phyloP scores from a whole-genome alignment of 2,329 filamentous ascomycete genomes.

The Beauveria asiatica region DNA sequence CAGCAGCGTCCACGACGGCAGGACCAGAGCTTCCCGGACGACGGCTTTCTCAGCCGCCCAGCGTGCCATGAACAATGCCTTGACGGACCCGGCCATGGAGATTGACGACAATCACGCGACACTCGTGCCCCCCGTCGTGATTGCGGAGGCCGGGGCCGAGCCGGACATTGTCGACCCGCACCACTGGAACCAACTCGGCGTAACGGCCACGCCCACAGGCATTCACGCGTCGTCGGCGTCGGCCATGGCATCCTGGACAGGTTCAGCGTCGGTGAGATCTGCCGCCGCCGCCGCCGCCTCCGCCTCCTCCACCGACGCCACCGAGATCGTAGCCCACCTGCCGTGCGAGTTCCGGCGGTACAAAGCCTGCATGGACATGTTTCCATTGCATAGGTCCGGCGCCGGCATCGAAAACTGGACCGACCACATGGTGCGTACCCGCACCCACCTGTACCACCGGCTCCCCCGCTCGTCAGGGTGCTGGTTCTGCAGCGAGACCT shows the following conservation, averaged over 20 bases:
- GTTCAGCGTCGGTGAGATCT: background rate
- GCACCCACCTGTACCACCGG: conserved; percentile 29
- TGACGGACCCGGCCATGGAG: background rate
- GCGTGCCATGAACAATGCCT: background rate
- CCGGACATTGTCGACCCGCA: background rate
- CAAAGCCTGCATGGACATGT: conserved; percentile 27
- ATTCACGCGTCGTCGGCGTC: background rate
- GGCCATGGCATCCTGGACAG: background rate
- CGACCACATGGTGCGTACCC: conserved; percentile 31
- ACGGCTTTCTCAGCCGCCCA: background rate
- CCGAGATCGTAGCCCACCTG: conserved; percentile 17
- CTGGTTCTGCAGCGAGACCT: conserved; percentile 39
- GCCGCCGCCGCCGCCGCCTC: background rate
- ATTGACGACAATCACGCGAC: background rate
- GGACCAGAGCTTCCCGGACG: background rate
- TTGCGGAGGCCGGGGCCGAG: background rate
- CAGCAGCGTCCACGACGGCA: background rate
- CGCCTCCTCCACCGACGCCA: background rate
- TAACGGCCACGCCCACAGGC: background rate
- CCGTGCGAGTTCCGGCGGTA: conserved; percentile 38
- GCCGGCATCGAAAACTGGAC: conserved; percentile 34
- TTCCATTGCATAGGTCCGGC: conserved; percentile 22
- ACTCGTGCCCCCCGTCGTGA: background rate
- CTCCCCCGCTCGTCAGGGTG: conserved; percentile 34
- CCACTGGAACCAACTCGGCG: background rate